These are phyloP conservation scores for Penicillium brasilianum DNA, from an alignment of 2,329 filamentous ascomycete species.

Conservation along the genomic window DNA sequence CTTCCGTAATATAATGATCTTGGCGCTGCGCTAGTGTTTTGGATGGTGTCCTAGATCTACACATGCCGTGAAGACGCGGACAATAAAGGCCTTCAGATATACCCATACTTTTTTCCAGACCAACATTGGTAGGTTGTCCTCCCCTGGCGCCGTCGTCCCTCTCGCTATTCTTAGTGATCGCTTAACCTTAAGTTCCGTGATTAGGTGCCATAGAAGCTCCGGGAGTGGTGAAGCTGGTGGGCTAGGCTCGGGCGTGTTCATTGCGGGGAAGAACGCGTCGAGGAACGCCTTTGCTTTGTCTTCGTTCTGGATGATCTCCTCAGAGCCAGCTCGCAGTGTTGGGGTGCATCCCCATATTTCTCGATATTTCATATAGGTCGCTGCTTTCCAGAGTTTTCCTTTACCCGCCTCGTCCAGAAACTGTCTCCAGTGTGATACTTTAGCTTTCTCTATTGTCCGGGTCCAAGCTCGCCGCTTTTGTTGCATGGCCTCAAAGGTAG, in stretches of 20 bases:
- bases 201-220: constrained; percentile 13
- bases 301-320: not conserved
- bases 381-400: not conserved
- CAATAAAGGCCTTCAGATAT: not conserved
- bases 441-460: constrained; percentile 9
- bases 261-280: constrained; percentile 17
- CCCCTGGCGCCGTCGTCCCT: constrained; percentile 23
- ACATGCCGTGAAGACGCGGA: constrained; percentile 8
- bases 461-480: constrained; percentile 28
- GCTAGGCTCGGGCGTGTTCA: constrained; percentile 5
- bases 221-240: not conserved
- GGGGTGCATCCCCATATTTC: not conserved
- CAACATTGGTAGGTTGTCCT: constrained; percentile 28
- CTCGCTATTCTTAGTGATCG: constrained; percentile 18
- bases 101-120: constrained; percentile 17
- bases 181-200: constrained; percentile 17
- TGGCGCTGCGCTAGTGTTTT: constrained; percentile 22
- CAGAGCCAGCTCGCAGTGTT: not conserved
- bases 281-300: not conserved
- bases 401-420: not conserved
- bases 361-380: not conserved
- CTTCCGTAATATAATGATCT: constrained; percentile 34
- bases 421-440: not conserved
- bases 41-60: constrained; percentile 25
- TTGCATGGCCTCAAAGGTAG: constrained; percentile 16